A percentile compares a stretch with the other conserved stretches of the same genome.
Evolutionary conservation across 108 stramenopile species (phyloP).

Genomic region (Cyclostephanos tholiformis): DNA sequence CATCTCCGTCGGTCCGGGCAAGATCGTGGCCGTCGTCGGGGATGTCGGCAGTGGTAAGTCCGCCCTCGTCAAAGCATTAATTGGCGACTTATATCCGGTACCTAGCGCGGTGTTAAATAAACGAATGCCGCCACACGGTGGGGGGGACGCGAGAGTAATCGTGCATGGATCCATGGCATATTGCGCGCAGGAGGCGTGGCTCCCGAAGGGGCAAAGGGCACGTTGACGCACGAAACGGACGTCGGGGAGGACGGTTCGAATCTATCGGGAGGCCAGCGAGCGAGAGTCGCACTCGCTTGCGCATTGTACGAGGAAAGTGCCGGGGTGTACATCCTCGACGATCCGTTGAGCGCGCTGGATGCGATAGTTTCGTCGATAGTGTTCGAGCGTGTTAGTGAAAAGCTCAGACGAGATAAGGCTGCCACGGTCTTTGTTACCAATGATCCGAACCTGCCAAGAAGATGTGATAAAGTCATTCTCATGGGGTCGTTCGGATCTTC

Average conservation of each 20-base stretch:
- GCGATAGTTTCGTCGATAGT: constrained; percentile 70
- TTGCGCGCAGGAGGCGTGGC: constrained; percentile 85
- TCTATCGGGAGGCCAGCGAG: constrained; percentile 89
- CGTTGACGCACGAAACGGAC: constrained; percentile 67
- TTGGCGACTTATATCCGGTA: constrained; percentile 85
- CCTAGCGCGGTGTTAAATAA: constrained; percentile 56
- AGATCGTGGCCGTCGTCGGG: constrained; percentile 87
- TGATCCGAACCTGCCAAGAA: constrained; percentile 74
- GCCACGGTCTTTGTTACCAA: constrained; percentile 80
- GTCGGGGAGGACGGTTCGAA: constrained; percentile 78
- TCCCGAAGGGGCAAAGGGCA: constrained; percentile 62
- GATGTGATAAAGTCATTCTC: constrained; percentile 75
- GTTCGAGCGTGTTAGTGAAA: constrained; percentile 63
- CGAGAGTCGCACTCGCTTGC: constrained; percentile 93
- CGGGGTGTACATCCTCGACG: constrained; percentile 91
- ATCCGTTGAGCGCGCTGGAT: constrained; percentile 86
- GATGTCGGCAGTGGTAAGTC: constrained; percentile 90
- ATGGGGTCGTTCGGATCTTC: constrained; percentile 49
- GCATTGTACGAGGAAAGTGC: constrained; percentile 90
- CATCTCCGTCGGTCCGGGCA: constrained; percentile 62
- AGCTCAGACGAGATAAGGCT: constrained; percentile 57
- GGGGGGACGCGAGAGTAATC: constrained; percentile 40
- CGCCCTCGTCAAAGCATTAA: constrained; percentile 73
- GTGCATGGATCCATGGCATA: constrained; percentile 67
- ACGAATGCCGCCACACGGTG: not conserved